Percentiles rank a stretch among this genome's conserved stretches.
Evolutionary conservation across 2,329 filamentous ascomycete genomes (phyloP).

Genomic region (Alternaria consortialis): DNA sequence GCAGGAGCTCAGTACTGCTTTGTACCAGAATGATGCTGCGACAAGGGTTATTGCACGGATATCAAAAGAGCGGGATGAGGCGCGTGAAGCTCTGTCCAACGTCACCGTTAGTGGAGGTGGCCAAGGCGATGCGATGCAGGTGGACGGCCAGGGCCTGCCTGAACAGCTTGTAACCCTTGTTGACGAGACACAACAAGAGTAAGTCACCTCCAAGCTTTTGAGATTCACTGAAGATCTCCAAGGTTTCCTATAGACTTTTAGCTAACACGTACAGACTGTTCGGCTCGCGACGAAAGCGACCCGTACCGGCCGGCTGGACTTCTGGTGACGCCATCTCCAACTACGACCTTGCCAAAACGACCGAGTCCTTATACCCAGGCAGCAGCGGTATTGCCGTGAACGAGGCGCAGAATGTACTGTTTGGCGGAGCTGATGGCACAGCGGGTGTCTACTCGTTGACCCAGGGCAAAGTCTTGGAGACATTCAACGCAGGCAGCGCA

Average conservation of each 20-base stretch:
- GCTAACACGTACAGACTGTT: constrained; percentile 70
- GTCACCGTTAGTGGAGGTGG: constrained; percentile 73
- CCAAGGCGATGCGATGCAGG: constrained; percentile 83
- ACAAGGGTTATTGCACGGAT: constrained; percentile 91
- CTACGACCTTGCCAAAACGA: constrained; percentile 64
- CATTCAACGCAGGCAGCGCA: constrained; percentile 69
- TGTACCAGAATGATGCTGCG: constrained; percentile 98
- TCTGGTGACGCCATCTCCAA: constrained; percentile 74
- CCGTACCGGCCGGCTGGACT: constrained; percentile 85
- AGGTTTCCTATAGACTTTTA: too few species aligned
- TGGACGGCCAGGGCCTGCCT: constrained; percentile 81
- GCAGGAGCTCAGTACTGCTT: constrained; percentile 89
- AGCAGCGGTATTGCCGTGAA: constrained; percentile 67
- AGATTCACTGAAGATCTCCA: too few species aligned
- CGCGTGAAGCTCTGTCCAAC: constrained; percentile 85
- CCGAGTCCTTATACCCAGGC: constrained; percentile 68
- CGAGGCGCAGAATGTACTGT: constrained; percentile 69
- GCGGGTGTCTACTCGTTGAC: constrained; percentile 82
- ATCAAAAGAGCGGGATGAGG: constrained; percentile 91
- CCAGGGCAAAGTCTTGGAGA: constrained; percentile 76
- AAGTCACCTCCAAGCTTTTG: constrained; percentile 46
- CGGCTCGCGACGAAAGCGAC: constrained; percentile 87
- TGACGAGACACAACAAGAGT: constrained; percentile 82
- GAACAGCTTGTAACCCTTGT: constrained; percentile 76
- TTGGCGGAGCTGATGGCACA: constrained; percentile 78